Percentiles rank a stretch among this genome's conserved stretches.
Evolutionary conservation across 306 rosid species (phyloP).

Genomic region (Cicer arietinum): DNA sequence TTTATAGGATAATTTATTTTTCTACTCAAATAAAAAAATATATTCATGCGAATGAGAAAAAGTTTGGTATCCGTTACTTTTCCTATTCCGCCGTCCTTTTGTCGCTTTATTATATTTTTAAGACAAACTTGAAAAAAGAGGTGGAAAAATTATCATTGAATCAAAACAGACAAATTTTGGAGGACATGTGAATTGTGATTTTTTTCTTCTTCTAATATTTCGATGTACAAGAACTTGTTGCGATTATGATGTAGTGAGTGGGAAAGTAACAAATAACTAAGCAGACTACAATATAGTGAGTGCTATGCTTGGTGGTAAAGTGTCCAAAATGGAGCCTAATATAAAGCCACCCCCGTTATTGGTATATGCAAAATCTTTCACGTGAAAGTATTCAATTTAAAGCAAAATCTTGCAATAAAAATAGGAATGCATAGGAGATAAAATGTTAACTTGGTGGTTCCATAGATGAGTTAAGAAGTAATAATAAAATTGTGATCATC

Average conservation of each 20-base stretch:
- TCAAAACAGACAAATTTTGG: background rate
- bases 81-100: background rate
- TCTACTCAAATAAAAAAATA: no score
- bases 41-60: background rate
- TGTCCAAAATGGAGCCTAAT: background rate
- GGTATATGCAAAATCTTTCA: background rate
- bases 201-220: background rate
- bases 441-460: no score
- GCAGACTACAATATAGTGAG: background rate
- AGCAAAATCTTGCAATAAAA: background rate
- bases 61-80: background rate
- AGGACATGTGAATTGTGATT: background rate
- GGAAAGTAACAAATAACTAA: background rate
- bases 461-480: no score
- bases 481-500: no score
- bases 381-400: conserved; percentile 24
- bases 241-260: background rate
- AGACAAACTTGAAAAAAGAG: background rate
- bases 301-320: conserved; percentile 17
- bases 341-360: background rate
- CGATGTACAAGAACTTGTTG: background rate
- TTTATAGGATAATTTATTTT: no score
- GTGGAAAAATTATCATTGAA: background rate
- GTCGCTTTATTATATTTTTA: background rate
- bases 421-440: background rate